Conservation (phyloP, 2,329 filamentous ascomycete genomes). For the Chaetomium sp. region DNA sequence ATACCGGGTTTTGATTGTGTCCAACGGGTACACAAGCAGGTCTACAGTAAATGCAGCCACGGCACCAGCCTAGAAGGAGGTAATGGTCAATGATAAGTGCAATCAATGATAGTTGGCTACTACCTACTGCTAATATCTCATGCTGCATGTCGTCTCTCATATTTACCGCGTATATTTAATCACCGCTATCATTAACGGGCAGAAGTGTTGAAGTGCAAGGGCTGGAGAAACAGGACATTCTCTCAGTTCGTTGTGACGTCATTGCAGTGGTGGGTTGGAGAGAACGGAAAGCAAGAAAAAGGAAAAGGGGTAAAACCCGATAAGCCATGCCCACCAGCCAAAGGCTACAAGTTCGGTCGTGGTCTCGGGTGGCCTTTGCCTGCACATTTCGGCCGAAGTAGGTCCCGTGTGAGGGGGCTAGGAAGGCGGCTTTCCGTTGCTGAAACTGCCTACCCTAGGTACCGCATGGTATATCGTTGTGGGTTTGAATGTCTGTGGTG, state of each 20-base stretch:
- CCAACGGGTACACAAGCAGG: constrained; percentile 81
- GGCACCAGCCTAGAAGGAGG: constrained; percentile 69
- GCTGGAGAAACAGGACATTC: neutral
- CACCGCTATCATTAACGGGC: neutral
- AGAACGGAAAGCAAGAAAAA: neutral
- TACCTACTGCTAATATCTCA: neutral
- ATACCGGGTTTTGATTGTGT: constrained; percentile 85
- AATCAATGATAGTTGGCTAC: neutral
- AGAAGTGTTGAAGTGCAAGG: neutral
- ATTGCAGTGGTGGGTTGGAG: neutral
- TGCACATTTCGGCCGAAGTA: neutral
- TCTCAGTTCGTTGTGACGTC: neutral
- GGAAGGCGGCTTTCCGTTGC: no score
- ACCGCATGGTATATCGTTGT: no score
- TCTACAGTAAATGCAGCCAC: constrained; percentile 85
- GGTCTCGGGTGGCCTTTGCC: neutral
- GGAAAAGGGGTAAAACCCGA: neutral
- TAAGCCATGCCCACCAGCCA: neutral
- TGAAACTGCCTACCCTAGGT: no score
- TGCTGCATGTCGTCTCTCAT: neutral
- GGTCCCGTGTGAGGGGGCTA: no score
- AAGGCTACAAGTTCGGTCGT: neutral
- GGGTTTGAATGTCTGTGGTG: no score
- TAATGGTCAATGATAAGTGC: neutral
- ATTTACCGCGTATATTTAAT: neutral